Evolutionary conservation across 2,329 filamentous ascomycete species (phyloP).

Genomic region (Magnaporthales sp.): DNA sequence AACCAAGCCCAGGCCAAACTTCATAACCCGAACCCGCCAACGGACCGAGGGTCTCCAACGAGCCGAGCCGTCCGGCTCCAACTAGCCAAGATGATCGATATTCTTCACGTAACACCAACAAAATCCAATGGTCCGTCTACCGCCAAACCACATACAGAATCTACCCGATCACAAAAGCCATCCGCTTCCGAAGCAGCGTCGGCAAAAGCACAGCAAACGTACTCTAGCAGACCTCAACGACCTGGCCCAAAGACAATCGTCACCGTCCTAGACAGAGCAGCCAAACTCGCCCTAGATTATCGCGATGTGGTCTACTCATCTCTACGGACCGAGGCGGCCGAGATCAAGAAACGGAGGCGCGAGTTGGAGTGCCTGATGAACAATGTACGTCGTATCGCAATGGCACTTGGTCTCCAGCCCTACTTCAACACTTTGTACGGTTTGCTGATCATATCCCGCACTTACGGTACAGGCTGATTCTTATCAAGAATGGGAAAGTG

Average conservation of each 20-base stretch:
- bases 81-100: background rate
- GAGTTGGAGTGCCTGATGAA: slow-evolving; percentile 11
- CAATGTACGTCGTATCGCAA: slow-evolving; percentile 7
- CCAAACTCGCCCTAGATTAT: background rate
- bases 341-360: slow-evolving; percentile 8
- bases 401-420: background rate
- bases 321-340: background rate
- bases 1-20: too few relatives aligned
- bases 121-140: background rate
- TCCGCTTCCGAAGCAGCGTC: background rate
- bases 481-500: slow-evolving; percentile 63
- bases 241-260: background rate
- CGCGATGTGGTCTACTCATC: background rate
- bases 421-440: background rate
- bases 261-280: background rate
- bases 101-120: background rate
- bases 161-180: background rate
- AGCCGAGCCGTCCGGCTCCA: background rate
- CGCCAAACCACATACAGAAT: background rate
- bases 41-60: background rate
- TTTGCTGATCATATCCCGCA: background rate
- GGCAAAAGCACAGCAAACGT: background rate
- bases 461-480: slow-evolving; percentile 48
- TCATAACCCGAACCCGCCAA: background rate
- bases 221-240: background rate